Base-by-base conservation (phyloP, 805 yeast species). In the Candida sithepensis region DNA sequence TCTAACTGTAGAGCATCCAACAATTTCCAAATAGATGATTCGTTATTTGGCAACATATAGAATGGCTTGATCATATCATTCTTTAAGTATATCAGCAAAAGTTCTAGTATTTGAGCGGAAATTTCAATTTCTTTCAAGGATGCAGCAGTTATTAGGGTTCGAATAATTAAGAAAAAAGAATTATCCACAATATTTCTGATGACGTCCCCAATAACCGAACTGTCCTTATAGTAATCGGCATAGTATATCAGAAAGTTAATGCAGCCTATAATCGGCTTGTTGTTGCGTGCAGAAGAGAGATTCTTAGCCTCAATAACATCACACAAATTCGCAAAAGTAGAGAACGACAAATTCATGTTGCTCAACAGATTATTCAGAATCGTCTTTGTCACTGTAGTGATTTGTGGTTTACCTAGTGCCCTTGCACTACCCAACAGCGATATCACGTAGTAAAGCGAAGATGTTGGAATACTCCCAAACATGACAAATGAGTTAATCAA, bases 191-290 rank as follows among this genome's bases (percentile, higher is more conserved):
- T 52, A 4, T 36, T 43, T 8, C 52, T 51, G 7, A 60, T 50
- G 12, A 42, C 16, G 9, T 40, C 39, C 14, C 63, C 59, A 2
- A 44, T 22, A 2, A 34, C 26, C 14, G 54, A 40, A 2, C 47
- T 20, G 1, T 45, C 39, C 4, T 42, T 45, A 22, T 54, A 49
- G 40, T 44, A 53, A 6, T 47, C 41, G 10, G 60, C 30, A 21
- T 51, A 47, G 19, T 43, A 45, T 8, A 47, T 48, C 10, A 63
- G 14, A 12, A 56, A 45, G 13, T 51, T 42, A 8, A 59, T 45
- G 39, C 63, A 55, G 6, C 64, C 65, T 4, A 55, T 20, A 8
- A 54, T 48, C 1, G 54, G 30, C 18, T 47, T 49, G 34, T 21
- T 43, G 41, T 53, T 52, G 8, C 50, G 43, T n/a, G 32, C 41